Evolutionary conservation across 768 basidiomycete genomes (phyloP).

Genomic region (Naganishia vishniacii): DNA sequence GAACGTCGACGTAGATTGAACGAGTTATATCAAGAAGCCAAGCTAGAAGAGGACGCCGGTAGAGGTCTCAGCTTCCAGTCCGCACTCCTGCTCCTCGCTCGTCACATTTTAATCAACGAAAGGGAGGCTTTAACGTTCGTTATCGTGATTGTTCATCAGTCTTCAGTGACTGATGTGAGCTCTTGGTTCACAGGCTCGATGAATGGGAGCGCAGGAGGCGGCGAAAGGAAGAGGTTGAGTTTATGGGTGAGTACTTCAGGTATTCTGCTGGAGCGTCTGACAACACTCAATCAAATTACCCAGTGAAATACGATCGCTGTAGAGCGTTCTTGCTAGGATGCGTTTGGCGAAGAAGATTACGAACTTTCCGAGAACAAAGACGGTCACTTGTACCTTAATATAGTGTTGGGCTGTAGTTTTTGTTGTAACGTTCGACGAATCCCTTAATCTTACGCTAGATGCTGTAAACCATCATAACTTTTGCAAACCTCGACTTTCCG

Average conservation of each 20-base stretch:
- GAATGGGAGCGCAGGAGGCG: not conserved
- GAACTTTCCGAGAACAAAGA: not conserved
- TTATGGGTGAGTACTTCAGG: not conserved
- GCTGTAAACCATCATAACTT: too few relatives aligned
- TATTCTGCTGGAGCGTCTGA: too few relatives aligned
- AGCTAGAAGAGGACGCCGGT: slow-evolving; percentile 63
- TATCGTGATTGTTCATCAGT: too few relatives aligned
- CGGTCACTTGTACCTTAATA: not conserved
- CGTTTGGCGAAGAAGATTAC: not conserved
- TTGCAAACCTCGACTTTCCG: too few relatives aligned
- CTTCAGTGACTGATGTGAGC: too few relatives aligned
- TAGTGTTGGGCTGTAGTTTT: too few relatives aligned
- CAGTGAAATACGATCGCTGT: slow-evolving; percentile 10
- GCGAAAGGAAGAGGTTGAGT: not conserved
- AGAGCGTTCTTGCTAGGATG: not conserved
- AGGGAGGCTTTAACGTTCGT: slow-evolving; percentile 79
- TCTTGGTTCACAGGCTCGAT: not conserved
- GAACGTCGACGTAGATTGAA: slow-evolving; percentile 66
- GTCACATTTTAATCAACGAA: slow-evolving; percentile 87
- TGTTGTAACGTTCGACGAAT: too few relatives aligned
- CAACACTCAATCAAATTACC: not conserved
- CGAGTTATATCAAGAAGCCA: slow-evolving; percentile 80
- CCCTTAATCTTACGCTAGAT: too few relatives aligned
- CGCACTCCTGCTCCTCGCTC: slow-evolving; percentile 80
- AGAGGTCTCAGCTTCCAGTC: slow-evolving; percentile 83